phyloP scores from a whole-genome alignment of 176 grass and related monocot species.

The Cenchrus americanus region DNA sequence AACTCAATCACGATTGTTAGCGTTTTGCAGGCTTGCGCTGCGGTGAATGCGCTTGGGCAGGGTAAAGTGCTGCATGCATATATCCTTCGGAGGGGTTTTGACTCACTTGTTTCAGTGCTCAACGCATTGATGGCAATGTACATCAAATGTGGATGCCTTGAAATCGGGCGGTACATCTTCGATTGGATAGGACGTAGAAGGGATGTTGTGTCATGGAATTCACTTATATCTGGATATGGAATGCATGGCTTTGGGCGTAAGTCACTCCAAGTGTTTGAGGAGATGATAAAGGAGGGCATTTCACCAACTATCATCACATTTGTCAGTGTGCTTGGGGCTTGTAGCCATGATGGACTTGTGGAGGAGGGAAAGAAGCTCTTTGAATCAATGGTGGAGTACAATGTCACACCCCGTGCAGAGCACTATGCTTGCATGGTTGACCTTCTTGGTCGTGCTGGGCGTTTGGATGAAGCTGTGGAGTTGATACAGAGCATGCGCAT shows the following conservation, averaged over 20 bases:
- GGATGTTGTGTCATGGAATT: slow-evolving; percentile 79
- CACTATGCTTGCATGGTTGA: slow-evolving; percentile 84
- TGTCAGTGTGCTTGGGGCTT: slow-evolving; percentile 70
- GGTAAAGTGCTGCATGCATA: slow-evolving; percentile 68
- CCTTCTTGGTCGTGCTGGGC: slow-evolving; percentile 73
- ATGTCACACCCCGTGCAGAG: slow-evolving; percentile 58
- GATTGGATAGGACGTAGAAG: slow-evolving; percentile 49
- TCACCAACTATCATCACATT: slow-evolving; percentile 73
- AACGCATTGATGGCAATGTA: slow-evolving; percentile 77
- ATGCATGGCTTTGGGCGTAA: slow-evolving; percentile 61
- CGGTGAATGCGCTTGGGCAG: slow-evolving; percentile 54
- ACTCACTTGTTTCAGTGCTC: slow-evolving; percentile 56
- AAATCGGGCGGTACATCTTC: slow-evolving; percentile 44
- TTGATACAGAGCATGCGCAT: slow-evolving; percentile 64
- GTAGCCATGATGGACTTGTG: slow-evolving; percentile 84
- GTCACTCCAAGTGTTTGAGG: slow-evolving; percentile 55
- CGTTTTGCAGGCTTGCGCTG: slow-evolving; percentile 60
- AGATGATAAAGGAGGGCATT: slow-evolving; percentile 61
- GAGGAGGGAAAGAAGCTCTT: slow-evolving; percentile 81
- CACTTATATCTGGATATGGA: slow-evolving; percentile 72
- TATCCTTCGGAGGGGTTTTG: slow-evolving; percentile 66
- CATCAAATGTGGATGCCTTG: slow-evolving; percentile 74
- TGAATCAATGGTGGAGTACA: slow-evolving; percentile 56
- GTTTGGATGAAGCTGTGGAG: slow-evolving; percentile 62
- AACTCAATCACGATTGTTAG: slow-evolving; percentile 68